These are phyloP conservation scores for Euryodendron excelsum DNA, from an alignment of 148 eudicot genomes.

Conservation along the genomic window DNA sequence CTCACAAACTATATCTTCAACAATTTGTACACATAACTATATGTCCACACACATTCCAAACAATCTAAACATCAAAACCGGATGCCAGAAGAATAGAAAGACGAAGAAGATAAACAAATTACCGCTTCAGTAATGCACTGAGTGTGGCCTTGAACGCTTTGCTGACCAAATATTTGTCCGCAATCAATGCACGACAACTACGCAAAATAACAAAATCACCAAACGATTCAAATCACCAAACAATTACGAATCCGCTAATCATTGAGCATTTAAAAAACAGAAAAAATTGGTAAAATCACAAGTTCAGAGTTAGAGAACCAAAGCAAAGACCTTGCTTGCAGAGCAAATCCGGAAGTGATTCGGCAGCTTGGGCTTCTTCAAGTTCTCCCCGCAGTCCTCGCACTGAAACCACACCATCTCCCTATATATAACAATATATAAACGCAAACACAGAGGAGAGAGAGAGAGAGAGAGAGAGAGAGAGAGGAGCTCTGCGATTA, in stretches of 20 bases:
- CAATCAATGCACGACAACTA: slow-evolving; percentile 92
- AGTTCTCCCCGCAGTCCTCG: slow-evolving; percentile 83
- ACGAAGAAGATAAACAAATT: slow-evolving; percentile 6
- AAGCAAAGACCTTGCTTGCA: slow-evolving; percentile 45
- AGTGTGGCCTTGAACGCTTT: slow-evolving; percentile 70
- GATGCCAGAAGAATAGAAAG: not conserved
- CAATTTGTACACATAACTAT: not conserved
- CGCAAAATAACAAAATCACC: not conserved
- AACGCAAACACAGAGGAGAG: not conserved
- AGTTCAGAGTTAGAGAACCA: not conserved
- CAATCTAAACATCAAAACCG: not conserved
- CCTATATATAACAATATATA: not conserved
- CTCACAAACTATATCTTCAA: not conserved
- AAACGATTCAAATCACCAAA: not conserved
- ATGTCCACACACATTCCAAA: not conserved
- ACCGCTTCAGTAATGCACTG: slow-evolving; percentile 95
- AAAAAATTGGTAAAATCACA: no score
- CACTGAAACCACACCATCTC: slow-evolving; percentile 97
- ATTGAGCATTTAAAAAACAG: no score
- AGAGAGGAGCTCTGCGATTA: not conserved
- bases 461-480: not conserved
- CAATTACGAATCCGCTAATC: not conserved
- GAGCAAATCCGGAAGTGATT: slow-evolving; percentile 75
- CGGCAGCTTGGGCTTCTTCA: slow-evolving; percentile 88
- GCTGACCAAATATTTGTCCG: slow-evolving; percentile 60